These are phyloP conservation scores for Vigna trinervia DNA, from an alignment of 306 rosid species.

Conservation along the genomic window DNA sequence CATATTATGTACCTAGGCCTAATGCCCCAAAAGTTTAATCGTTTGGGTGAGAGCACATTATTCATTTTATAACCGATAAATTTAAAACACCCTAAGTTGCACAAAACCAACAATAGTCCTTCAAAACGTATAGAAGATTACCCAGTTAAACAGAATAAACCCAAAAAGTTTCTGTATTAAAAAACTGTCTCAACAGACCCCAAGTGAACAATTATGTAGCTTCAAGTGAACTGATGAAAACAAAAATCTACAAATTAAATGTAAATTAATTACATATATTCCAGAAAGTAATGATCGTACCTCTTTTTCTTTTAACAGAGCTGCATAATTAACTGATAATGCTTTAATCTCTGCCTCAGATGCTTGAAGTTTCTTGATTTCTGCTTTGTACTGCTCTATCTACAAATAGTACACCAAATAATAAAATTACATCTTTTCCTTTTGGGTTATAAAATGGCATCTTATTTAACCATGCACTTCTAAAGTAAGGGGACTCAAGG, in stretches of 20 bases:
- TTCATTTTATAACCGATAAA: neutral
- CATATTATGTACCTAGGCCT: neutral
- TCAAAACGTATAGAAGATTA: neutral
- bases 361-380: constrained; percentile 78
- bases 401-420: constrained; percentile 40
- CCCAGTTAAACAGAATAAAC: constrained; percentile 8
- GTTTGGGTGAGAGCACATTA: neutral
- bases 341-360: constrained; percentile 88
- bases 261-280: neutral
- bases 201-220: constrained; percentile 4
- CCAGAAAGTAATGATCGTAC: constrained; percentile 43
- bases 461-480: constrained; percentile 26
- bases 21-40: neutral
- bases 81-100: constrained; percentile 12
- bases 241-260: neutral
- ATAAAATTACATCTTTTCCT: constrained; percentile 25
- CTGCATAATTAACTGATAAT: constrained; percentile 74
- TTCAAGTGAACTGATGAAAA: constrained; percentile 22
- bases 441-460: neutral
- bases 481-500: neutral
- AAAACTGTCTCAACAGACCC: neutral
- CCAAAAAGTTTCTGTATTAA: constrained; percentile 10
- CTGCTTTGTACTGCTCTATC: constrained; percentile 71
- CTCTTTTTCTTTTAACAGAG: constrained; percentile 80
- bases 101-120: constrained; percentile 12